Percentiles rank a stretch among this genome's conserved stretches.
phyloP scores from a whole-genome alignment of 2,329 filamentous ascomycete species.

The Niveomyces coronatus region DNA sequence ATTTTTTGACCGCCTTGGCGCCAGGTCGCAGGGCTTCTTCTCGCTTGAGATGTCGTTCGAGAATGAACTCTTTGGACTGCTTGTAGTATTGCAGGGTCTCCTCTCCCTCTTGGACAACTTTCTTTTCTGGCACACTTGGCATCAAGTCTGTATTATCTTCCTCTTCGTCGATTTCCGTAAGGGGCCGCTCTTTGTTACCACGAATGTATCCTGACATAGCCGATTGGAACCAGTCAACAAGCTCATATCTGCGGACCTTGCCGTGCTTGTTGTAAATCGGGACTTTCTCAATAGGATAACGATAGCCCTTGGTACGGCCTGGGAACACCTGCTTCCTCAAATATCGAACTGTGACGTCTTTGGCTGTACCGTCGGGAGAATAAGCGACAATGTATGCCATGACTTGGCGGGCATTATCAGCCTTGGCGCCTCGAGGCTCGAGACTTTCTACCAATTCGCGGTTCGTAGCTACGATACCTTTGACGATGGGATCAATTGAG shows the following conservation, averaged over 20 bases:
- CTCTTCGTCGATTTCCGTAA: conserved; percentile 63
- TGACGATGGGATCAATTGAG: conserved; percentile 66
- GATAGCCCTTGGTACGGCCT: conserved; percentile 78
- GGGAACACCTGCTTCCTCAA: conserved; percentile 72
- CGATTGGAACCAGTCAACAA: conserved; percentile 80
- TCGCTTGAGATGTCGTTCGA: conserved; percentile 77
- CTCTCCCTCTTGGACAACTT: conserved; percentile 61
- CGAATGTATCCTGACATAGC: conserved; percentile 63
- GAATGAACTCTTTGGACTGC: conserved; percentile 70
- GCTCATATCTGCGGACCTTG: conserved; percentile 65
- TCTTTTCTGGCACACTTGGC: conserved; percentile 61
- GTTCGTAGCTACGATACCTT: conserved; percentile 57
- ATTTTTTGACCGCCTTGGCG: conserved; percentile 61
- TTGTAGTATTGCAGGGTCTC: conserved; percentile 87
- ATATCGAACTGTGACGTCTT: conserved; percentile 90
- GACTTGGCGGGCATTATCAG: conserved; percentile 78
- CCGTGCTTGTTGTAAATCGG: conserved; percentile 68
- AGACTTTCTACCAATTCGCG: conserved; percentile 63
- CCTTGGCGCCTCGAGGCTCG: conserved; percentile 72
- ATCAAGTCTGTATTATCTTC: conserved; percentile 73
- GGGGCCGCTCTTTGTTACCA: conserved; percentile 35
- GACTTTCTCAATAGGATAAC: conserved; percentile 70
- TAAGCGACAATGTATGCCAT: conserved; percentile 83
- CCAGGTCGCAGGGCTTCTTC: conserved; percentile 75
- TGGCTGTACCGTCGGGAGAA: conserved; percentile 75